These are phyloP conservation scores for Eucalyptus tenuipes DNA, from an alignment of 345 rosid genomes.

Conservation along the genomic window DNA sequence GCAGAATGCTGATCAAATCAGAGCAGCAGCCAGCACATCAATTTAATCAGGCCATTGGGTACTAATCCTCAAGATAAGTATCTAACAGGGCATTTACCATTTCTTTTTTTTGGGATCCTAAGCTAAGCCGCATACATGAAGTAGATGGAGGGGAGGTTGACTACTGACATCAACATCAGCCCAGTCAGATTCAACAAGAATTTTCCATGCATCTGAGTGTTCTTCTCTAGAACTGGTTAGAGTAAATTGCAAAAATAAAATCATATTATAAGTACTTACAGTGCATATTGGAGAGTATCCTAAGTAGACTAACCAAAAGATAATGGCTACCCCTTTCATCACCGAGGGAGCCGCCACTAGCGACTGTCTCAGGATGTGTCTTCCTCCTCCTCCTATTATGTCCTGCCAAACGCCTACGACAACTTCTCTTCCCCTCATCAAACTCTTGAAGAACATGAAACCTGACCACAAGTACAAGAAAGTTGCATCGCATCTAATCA, in stretches of 20 bases:
- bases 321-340: slow-evolving; percentile 40
- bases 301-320: slow-evolving; percentile 41
- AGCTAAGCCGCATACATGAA: neutral
- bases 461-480: slow-evolving; percentile 37
- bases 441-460: slow-evolving; percentile 78
- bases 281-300: slow-evolving; percentile 52
- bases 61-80: neutral
- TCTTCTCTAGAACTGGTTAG: neutral
- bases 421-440: slow-evolving; percentile 78
- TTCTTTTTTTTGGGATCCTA: neutral
- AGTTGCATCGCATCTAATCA: neutral
- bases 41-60: neutral
- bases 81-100: neutral
- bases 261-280: slow-evolving; percentile 19
- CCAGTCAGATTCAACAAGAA: neutral
- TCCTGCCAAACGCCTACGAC: slow-evolving; percentile 72
- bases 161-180: neutral
- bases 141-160: neutral
- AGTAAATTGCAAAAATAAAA: neutral
- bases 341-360: slow-evolving; percentile 13
- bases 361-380: slow-evolving; percentile 31
- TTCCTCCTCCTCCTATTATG: slow-evolving; percentile 71
- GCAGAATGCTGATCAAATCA: neutral
- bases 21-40: neutral
- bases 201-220: neutral